These are phyloP conservation scores for Nyssa sinensis DNA, from an alignment of 148 eudicot species.

Conservation along the genomic window DNA sequence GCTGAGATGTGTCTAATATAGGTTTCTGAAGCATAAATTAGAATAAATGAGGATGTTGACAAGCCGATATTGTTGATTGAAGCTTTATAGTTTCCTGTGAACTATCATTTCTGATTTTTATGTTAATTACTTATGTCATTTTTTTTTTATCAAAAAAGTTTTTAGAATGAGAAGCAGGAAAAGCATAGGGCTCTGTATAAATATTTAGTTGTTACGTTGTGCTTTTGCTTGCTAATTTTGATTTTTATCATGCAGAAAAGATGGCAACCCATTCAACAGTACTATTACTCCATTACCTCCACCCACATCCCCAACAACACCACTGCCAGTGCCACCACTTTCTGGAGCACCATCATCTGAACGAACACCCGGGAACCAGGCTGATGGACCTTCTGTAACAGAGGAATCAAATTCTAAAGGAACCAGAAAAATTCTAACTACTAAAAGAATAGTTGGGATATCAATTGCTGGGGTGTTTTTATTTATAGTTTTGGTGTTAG, in stretches of 20 bases:
- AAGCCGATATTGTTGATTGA: neutral
- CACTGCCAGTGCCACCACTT: conserved; percentile 37
- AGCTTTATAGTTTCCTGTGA: neutral
- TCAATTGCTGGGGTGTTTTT: conserved; percentile 56
- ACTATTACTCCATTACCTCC: conserved; percentile 61
- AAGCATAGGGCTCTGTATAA: neutral
- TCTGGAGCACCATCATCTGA: conserved; percentile 36
- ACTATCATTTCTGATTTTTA: neutral
- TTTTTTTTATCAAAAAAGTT: neutral
- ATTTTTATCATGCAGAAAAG: conserved; percentile 45
- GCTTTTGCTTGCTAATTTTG: conserved; percentile 7
- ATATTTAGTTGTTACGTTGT: neutral
- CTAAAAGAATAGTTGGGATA: conserved; percentile 67
- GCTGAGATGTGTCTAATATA: neutral
- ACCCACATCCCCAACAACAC: conserved; percentile 32
- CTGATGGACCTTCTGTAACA: conserved; percentile 53
- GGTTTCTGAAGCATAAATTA: conserved; percentile 1
- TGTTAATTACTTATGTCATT: neutral
- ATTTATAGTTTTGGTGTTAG: conserved; percentile 55
- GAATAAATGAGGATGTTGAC: neutral
- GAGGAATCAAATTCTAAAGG: conserved; percentile 45
- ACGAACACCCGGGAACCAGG: conserved; percentile 45
- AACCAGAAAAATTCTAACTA: conserved; percentile 34
- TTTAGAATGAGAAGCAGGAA: neutral
- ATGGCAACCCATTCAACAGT: conserved; percentile 73